These are phyloP conservation scores for Solanum medicagineum DNA, from an alignment of 257 asterid species.

Conservation along the genomic window DNA sequence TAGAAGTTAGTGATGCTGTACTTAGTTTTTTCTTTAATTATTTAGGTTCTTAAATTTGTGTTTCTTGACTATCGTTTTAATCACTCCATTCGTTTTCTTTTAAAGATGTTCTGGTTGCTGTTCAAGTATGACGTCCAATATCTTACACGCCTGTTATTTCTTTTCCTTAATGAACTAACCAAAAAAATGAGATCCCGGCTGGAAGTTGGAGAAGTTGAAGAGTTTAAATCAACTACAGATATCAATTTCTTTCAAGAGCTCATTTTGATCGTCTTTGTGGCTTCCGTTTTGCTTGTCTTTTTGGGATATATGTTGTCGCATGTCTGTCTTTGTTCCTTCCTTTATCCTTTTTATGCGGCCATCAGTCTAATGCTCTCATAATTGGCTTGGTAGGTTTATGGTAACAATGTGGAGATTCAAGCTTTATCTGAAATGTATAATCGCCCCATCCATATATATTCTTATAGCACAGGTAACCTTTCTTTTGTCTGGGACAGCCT, in stretches of 20 bases:
- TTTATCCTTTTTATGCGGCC: neutral
- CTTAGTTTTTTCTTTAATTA: neutral
- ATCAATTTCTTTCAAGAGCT: neutral
- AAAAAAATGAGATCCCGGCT: neutral
- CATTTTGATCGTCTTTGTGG: neutral
- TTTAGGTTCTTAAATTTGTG: neutral
- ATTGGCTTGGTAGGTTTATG: constrained; percentile 54
- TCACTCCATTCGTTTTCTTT: neutral
- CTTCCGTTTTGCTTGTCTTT: neutral
- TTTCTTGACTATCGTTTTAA: neutral
- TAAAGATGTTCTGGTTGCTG: neutral
- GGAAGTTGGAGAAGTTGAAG: neutral
- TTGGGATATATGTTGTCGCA: neutral
- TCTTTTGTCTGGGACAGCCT: neutral
- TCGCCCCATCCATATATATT: constrained; percentile 93
- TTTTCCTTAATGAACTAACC: neutral
- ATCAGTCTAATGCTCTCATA: neutral
- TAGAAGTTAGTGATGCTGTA: neutral
- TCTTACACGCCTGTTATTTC: neutral
- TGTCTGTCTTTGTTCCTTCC: neutral
- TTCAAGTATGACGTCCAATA: neutral
- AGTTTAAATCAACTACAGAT: neutral
- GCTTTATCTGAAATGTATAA: constrained; percentile 92
- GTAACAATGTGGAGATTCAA: constrained; percentile 94
- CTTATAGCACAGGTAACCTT: constrained; percentile 77